Percentiles rank a stretch among this genome's conserved stretches.
phyloP scores from a whole-genome alignment of 1,139 yeast species.

The Geotrichum candidum region DNA sequence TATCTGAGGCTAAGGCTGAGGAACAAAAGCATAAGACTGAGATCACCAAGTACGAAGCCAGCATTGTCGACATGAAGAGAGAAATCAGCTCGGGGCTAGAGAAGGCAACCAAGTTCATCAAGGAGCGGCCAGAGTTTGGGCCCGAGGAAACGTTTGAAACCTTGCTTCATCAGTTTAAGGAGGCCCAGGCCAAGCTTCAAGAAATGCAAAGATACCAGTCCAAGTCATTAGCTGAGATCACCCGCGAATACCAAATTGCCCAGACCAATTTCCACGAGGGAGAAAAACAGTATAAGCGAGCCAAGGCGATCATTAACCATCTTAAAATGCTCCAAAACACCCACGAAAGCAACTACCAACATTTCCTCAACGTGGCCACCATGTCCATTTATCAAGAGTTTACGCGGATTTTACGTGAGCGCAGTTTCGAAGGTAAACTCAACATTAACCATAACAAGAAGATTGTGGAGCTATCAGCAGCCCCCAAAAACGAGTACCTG shows the following conservation, averaged over 20 bases:
- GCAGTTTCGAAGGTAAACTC: slow-evolving; percentile 74
- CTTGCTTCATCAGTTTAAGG: slow-evolving; percentile 6
- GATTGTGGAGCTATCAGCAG: slow-evolving; percentile 28
- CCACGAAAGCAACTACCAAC: slow-evolving; percentile 24
- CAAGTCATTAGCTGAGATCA: neutral
- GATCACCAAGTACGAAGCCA: neutral
- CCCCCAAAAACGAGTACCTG: slow-evolving; percentile 16
- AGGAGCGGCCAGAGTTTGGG: neutral
- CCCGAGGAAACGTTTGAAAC: slow-evolving; percentile 10
- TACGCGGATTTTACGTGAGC: slow-evolving; percentile 29
- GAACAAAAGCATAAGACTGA: neutral
- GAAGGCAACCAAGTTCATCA: neutral
- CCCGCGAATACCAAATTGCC: slow-evolving; percentile 7
- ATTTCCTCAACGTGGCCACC: slow-evolving; percentile 20
- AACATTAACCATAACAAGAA: slow-evolving; percentile 53
- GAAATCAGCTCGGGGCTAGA: neutral
- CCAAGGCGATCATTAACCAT: slow-evolving; percentile 33
- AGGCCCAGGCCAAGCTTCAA: neutral
- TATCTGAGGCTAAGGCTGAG: neutral
- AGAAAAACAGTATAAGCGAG: slow-evolving; percentile 36
- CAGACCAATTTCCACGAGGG: slow-evolving; percentile 30
- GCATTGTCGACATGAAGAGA: neutral
- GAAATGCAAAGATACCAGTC: neutral
- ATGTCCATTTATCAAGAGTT: slow-evolving; percentile 22
- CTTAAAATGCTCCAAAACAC: slow-evolving; percentile 21